Evolutionary conservation across 331 rosid genomes (phyloP), one percentile per base, ranked within the genome.

Genomic region (Pyrus hybrid): DNA sequence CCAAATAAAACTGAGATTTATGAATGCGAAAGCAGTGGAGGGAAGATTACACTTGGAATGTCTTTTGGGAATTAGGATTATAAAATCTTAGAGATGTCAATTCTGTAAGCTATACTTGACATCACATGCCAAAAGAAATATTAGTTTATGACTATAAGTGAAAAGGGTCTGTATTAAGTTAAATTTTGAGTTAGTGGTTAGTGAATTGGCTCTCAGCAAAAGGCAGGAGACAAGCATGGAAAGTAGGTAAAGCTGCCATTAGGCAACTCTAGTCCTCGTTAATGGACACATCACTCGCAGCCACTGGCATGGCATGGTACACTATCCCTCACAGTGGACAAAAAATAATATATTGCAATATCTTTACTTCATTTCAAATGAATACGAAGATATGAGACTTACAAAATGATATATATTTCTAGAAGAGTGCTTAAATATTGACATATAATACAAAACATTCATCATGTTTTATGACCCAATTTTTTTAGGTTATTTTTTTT

Each of bases 211-310:
- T 78, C 77, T 71, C 79, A 69, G 80, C 69, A 61, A 80, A 66
- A 67, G 67, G 47, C 65, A 28, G 73, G 83, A 81, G 80, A 80
- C 86, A 84, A 43, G 61, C 72, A 83, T 80, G 80, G 79, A 85
- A 6, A 85, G 89, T 84, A 57, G 93, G 93, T 87, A 86, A 71
- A 70, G 69, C 77, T 83, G 76, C 81, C 74, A 79, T 84, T 79
- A 63, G 47, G 60, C 68, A 35, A 56, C 33, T 75, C 43, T 75
- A 53, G 68, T 73, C 65, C 5, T 74, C 18, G n/a, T 80, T 82
- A 88, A 87, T 91, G 96, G 91, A 80, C 53, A 82, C 76, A 72
- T 88, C 97, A 86, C 93, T 82, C 84, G 37, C 82, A 71, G 82
- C 67, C 93, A 74, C 85, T 14, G 8, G 3, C 54, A 14, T 47